Evolutionary conservation across 768 basidiomycete species (phyloP).

Genomic region (Kwoniella pini): DNA sequence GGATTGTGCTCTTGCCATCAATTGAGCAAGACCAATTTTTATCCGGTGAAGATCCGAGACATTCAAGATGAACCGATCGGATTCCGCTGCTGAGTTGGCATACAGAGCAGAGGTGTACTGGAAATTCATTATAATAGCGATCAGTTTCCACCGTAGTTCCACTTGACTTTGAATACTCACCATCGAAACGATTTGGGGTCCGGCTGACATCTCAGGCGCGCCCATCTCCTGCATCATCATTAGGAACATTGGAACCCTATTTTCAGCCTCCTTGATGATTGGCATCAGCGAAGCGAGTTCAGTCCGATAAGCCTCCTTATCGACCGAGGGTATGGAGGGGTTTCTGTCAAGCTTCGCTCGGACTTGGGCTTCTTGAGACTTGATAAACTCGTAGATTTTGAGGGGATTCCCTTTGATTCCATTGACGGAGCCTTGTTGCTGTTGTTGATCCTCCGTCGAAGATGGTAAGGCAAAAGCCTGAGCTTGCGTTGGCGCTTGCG

Average conservation of each 20-base stretch:
- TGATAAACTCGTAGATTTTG: conserved; percentile 17
- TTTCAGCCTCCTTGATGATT: conserved; percentile 26
- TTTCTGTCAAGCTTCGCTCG: conserved; percentile 9
- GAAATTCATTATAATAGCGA: neutral
- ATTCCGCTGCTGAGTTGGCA: conserved; percentile 7
- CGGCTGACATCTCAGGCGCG: conserved; percentile 7
- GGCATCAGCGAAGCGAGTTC: conserved; percentile 21
- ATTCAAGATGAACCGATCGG: conserved; percentile 16
- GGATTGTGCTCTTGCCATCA: conserved; percentile 10
- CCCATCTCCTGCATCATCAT: conserved; percentile 31
- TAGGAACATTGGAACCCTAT: conserved; percentile 27
- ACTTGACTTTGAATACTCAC: neutral
- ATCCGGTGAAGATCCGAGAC: conserved; percentile 13
- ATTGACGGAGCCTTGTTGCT: neutral
- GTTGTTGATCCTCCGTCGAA: neutral
- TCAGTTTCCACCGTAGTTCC: neutral
- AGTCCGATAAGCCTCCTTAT: conserved; percentile 13
- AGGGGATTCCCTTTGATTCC: conserved; percentile 13
- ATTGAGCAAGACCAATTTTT: neutral
- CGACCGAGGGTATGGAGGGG: conserved; percentile 1
- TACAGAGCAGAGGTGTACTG: conserved; percentile 20
- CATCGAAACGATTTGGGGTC: conserved; percentile 13
- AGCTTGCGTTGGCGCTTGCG: neutral
- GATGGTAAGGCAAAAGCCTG: neutral
- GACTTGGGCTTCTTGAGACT: conserved; percentile 8